Evolutionary conservation across 1,284 basidiomycete genomes (phyloP).

Genomic region (Cutaneotrichosporon cavernicola): DNA sequence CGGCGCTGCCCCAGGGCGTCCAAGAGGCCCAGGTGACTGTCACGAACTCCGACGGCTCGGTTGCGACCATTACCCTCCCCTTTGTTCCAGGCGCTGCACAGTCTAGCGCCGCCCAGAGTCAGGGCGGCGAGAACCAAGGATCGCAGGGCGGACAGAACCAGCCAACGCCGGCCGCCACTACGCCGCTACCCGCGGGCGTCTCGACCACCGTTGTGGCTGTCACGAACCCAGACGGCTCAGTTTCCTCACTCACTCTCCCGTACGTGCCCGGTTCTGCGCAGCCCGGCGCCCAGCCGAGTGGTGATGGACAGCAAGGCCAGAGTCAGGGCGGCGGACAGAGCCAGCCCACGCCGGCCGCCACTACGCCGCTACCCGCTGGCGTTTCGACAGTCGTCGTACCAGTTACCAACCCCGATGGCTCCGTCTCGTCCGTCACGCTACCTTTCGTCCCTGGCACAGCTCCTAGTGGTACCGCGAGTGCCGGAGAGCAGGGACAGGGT

Average conservation of each 20-base stretch:
- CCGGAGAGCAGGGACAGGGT: background rate
- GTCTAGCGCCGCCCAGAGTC: background rate
- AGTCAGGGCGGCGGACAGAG: background rate
- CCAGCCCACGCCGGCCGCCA: background rate
- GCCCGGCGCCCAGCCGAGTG: background rate
- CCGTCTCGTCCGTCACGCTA: background rate
- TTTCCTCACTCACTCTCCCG: background rate
- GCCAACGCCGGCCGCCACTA: background rate
- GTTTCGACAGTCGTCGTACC: background rate
- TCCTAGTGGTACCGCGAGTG: background rate
- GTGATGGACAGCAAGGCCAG: background rate
- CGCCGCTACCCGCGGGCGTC: background rate
- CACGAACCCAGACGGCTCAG: background rate
- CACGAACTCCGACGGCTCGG: constrained; percentile 1
- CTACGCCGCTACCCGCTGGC: background rate
- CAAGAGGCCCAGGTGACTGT: background rate
- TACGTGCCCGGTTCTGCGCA: background rate
- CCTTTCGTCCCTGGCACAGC: background rate
- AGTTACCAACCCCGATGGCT: constrained; percentile 5
- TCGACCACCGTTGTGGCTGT: background rate
- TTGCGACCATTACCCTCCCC: background rate
- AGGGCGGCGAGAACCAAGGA: background rate
- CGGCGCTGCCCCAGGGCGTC: background rate
- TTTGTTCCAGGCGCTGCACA: background rate
- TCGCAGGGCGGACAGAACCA: background rate